Evolutionary conservation across 352 stramenopile species (phyloP), one percentile per base, ranked within the genome.

Genomic region (Saprolegnia parasitica): DNA sequence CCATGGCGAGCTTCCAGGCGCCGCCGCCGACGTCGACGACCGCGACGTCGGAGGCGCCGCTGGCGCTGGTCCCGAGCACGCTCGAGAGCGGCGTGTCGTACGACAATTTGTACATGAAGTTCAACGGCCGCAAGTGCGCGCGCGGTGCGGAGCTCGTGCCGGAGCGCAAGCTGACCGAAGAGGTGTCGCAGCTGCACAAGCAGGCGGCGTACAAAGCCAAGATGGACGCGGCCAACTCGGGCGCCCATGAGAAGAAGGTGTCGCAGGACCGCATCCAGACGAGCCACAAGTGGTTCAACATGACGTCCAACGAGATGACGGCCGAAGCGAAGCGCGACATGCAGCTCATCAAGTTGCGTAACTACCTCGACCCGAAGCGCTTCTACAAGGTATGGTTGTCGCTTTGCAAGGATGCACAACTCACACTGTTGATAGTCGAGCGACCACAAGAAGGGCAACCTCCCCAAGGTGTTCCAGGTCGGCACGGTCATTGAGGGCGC

Each of bases 291-390:
- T 98, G 93, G 93, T 98, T 98, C 72, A 83, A 86, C 74, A 98
- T 98, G 81, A 74, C 77, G 49, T 91, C 90, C 10, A 83, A 96
- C 21, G 82, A 96, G 52, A 88, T 97, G 77, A 96, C 91, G 18
- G 78, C 88, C 11, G 83, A 96, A 37, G 77, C 91, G 18, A 90
- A 92, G 50, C 83, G 86, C 5, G 92, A 98, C 77, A 93, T 98
- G 66, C 75, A 83, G n/a, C 72, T 98, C 21, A 85, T 98, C 71
- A 89, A 90, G 10, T 97, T 98, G 85, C 83, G 95, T 54, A 98
- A 96, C 73, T 98, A 98, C 77, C 68, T 98, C 65, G 93, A 98
- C 76, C 95, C 95, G 1, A 98, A 98, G 77, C 96, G 96, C 72
- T 98, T 98, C 67, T 98, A 98, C 92, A 98, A 98, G 86, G 46